These are phyloP conservation scores for Rhizopus stolonifer DNA, from an alignment of 371 early-diverging fungal species.

Conservation along the genomic window DNA sequence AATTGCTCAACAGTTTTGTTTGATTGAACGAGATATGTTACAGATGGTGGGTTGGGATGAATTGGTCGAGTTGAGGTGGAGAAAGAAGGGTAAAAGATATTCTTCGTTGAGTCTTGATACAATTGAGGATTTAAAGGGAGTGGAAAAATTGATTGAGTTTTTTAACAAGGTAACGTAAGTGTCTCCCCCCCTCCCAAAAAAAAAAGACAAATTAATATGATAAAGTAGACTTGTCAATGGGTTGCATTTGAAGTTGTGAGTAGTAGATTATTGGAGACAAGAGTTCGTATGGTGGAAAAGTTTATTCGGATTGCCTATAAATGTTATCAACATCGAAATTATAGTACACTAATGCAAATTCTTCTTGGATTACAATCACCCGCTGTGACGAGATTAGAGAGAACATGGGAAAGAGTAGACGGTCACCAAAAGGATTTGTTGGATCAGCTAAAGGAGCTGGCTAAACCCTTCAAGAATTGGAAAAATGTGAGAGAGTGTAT, in stretches of 20 bases:
- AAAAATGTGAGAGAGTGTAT: slow-evolving; percentile 55
- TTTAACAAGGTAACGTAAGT: slow-evolving; percentile 40
- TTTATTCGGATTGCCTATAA: slow-evolving; percentile 54
- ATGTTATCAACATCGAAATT: slow-evolving; percentile 62
- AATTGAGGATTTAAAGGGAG: slow-evolving; percentile 14
- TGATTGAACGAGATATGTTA: slow-evolving; percentile 54
- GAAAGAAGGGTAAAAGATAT: slow-evolving; percentile 29
- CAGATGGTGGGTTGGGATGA: slow-evolving; percentile 60
- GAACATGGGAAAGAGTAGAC: slow-evolving; percentile 55
- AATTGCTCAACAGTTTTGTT: slow-evolving; percentile 54
- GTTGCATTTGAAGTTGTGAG: slow-evolving; percentile 50
- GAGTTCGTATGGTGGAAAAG: slow-evolving; percentile 46
- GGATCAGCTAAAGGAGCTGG: slow-evolving; percentile 52
- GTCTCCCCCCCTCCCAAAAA: no score
- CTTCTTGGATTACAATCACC: slow-evolving; percentile 59
- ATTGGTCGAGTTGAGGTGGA: slow-evolving; percentile 53
- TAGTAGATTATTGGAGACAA: slow-evolving; percentile 28
- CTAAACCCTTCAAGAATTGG: slow-evolving; percentile 62
- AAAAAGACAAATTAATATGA: background rate
- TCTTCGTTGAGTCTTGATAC: slow-evolving; percentile 11
- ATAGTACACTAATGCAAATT: slow-evolving; percentile 59
- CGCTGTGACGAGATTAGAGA: slow-evolving; percentile 47
- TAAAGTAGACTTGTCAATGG: slow-evolving; percentile 54
- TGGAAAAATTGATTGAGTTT: slow-evolving; percentile 38
- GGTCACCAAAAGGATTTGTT: slow-evolving; percentile 49